phyloP scores from a whole-genome alignment of 805 yeast species.

The Grigorovia transvaalensis region DNA sequence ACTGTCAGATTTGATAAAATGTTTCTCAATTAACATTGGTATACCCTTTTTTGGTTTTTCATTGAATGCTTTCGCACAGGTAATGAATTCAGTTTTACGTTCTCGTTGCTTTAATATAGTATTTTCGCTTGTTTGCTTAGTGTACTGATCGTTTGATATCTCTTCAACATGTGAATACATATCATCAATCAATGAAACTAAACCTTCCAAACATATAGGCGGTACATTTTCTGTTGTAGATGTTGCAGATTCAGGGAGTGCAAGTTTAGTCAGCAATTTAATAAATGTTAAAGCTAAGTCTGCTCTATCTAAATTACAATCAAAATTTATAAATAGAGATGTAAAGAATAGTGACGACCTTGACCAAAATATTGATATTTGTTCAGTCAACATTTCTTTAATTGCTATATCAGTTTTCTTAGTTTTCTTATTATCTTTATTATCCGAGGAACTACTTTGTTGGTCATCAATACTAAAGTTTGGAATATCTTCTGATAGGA shows the following conservation, averaged over 20 bases:
- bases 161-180: constrained; percentile 37
- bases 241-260: constrained; percentile 77
- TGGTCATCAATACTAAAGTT: neutral
- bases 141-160: constrained; percentile 14
- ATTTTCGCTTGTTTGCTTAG: constrained; percentile 16
- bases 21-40: constrained; percentile 48
- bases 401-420: constrained; percentile 23
- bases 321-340: constrained; percentile 68
- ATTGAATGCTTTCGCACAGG: constrained; percentile 68
- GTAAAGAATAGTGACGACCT: constrained; percentile 72
- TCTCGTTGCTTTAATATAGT: constrained; percentile 27
- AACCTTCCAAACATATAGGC: constrained; percentile 84
- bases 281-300: constrained; percentile 63
- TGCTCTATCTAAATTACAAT: constrained; percentile 79
- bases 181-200: constrained; percentile 58
- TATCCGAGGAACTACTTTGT: neutral
- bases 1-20: constrained; percentile 45
- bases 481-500: constrained; percentile 29
- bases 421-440: neutral
- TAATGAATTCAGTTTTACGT: constrained; percentile 63
- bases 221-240: constrained; percentile 81
- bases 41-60: constrained; percentile 71
- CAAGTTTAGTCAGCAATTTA: constrained; percentile 61
- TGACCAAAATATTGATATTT: constrained; percentile 71
- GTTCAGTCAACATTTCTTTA: constrained; percentile 77